phyloP scores from a whole-genome alignment of 768 basidiomycete genomes.

The Punctularia strigosozonata region DNA sequence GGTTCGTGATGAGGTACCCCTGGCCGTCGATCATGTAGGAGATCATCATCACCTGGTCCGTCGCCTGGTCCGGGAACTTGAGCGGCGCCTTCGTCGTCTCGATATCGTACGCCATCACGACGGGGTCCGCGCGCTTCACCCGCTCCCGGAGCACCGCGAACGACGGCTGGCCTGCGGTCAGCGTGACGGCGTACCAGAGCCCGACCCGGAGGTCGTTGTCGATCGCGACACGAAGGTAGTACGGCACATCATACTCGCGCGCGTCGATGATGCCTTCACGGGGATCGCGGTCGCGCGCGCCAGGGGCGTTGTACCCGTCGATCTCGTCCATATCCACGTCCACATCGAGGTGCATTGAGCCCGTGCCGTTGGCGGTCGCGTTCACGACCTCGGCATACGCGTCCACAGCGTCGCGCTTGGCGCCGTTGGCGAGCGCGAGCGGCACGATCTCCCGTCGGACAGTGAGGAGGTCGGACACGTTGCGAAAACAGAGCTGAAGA shows the following conservation, averaged over 20 bases:
- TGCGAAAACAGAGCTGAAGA: slow-evolving; percentile 82
- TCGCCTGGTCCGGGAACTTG: slow-evolving; percentile 92
- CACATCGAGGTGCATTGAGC: slow-evolving; percentile 55
- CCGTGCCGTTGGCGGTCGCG: slow-evolving; percentile 51
- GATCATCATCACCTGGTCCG: slow-evolving; percentile 99
- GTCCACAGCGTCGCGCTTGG: slow-evolving; percentile 90
- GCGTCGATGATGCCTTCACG: slow-evolving; percentile 88
- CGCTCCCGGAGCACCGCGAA: slow-evolving; percentile 66
- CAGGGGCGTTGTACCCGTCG: slow-evolving; percentile 22
- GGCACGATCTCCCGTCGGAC: slow-evolving; percentile 86
- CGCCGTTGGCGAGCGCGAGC: slow-evolving; percentile 79
- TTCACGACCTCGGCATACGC: slow-evolving; percentile 95
- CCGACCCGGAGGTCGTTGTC: slow-evolving; percentile 97
- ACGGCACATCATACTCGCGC: slow-evolving; percentile 93
- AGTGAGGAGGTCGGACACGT: slow-evolving; percentile 82
- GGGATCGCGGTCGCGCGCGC: slow-evolving; percentile 62
- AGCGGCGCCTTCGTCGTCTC: slow-evolving; percentile 99
- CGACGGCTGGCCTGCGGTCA: slow-evolving; percentile 66
- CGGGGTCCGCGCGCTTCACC: slow-evolving; percentile 97
- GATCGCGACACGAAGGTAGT: slow-evolving; percentile 97
- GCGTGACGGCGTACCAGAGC: slow-evolving; percentile 90
- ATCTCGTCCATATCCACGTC: slow-evolving; percentile 53
- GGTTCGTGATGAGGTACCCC: slow-evolving; percentile 93
- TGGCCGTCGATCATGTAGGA: slow-evolving; percentile 99
- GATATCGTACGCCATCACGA: slow-evolving; percentile 98